Evolutionary conservation across 108 stramenopile genomes (phyloP).

Genomic region (Fragilaria radians): DNA sequence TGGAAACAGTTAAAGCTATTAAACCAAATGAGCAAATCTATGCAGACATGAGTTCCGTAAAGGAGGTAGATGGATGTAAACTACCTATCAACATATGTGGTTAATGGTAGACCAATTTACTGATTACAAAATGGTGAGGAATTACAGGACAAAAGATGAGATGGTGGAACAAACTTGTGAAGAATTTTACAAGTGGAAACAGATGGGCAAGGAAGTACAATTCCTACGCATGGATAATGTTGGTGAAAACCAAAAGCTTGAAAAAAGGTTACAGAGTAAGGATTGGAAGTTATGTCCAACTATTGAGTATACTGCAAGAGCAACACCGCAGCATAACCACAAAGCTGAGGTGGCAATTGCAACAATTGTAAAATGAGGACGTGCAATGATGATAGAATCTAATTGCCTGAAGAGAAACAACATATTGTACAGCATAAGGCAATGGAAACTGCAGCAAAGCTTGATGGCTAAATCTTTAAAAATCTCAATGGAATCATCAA

Average conservation of each 20-base stretch:
- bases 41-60: no score
- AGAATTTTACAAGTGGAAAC: slow-evolving; percentile 5
- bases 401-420: neutral
- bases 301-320: slow-evolving; percentile 16
- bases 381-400: slow-evolving; percentile 4
- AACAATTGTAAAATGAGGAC: neutral
- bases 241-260: slow-evolving; percentile 11
- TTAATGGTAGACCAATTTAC: slow-evolving; percentile 13
- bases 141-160: slow-evolving; percentile 3
- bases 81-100: neutral
- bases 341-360: slow-evolving; percentile 23
- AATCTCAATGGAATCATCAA: slow-evolving; percentile 3
- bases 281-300: slow-evolving; percentile 16
- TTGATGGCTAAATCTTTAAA: slow-evolving; percentile 12
- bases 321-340: no score
- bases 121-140: no score
- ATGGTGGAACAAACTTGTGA: slow-evolving; percentile 14
- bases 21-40: slow-evolving; percentile 8
- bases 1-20: neutral
- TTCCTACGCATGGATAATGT: slow-evolving; percentile 16
- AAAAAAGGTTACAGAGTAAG: neutral
- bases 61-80: no score
- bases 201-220: slow-evolving; percentile 1
- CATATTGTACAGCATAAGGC: no score
- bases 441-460: slow-evolving; percentile 1